These are phyloP conservation scores for Grigorovia yakushimaensis DNA, from an alignment of 805 yeast species.

Conservation along the genomic window DNA sequence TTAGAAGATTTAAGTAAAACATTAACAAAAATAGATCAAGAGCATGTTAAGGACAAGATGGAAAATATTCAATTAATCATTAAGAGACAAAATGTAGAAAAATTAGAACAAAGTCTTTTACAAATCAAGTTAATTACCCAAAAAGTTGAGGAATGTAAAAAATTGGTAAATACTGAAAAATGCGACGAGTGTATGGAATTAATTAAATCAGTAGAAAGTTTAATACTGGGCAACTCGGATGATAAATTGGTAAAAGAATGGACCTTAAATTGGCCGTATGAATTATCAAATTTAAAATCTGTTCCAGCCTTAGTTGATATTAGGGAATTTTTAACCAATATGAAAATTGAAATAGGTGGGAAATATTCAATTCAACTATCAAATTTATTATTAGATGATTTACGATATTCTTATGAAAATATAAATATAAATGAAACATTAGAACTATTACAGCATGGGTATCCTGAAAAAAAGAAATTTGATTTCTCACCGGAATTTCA, in stretches of 20 bases:
- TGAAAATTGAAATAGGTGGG: constrained; percentile 59
- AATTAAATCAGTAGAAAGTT: constrained; percentile 45
- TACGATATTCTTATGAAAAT: constrained; percentile 46
- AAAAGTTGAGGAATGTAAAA: constrained; percentile 34
- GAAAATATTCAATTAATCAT: constrained; percentile 40
- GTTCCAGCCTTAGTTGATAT: constrained; percentile 30
- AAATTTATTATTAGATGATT: constrained; percentile 47
- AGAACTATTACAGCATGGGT: constrained; percentile 31
- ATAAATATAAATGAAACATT: constrained; percentile 42
- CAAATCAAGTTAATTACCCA: constrained; percentile 37
- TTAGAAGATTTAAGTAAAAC: constrained; percentile 38
- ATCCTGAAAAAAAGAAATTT: constrained; percentile 26
- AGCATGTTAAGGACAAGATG: constrained; percentile 43
- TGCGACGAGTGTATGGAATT: constrained; percentile 47
- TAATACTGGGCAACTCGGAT: constrained; percentile 43
- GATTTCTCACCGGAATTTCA: constrained; percentile 34
- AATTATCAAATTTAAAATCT: constrained; percentile 23
- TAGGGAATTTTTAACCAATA: constrained; percentile 41
- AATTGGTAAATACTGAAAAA: constrained; percentile 28
- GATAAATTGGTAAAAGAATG: constrained; percentile 22
- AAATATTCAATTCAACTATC: constrained; percentile 54
- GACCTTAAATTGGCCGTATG: constrained; percentile 35
- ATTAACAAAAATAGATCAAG: constrained; percentile 37
- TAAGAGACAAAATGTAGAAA: constrained; percentile 49
- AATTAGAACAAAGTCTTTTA: constrained; percentile 51